Percentiles rank a stretch among this genome's conserved stretches.
phyloP scores from a whole-genome alignment of 176 grass and related monocot species.

The Otatea glauca region DNA sequence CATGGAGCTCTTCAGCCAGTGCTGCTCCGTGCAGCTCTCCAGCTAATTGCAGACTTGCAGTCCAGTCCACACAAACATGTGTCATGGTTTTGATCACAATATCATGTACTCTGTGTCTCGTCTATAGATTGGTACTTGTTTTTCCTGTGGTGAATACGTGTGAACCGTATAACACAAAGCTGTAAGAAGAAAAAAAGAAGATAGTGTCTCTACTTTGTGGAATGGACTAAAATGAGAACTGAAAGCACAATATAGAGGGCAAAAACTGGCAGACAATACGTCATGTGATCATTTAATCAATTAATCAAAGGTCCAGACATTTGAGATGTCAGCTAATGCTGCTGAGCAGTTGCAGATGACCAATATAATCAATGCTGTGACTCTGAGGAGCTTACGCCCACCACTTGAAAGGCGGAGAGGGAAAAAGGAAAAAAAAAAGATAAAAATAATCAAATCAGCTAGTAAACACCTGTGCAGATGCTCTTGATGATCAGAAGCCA shows the following conservation, averaged over 20 bases:
- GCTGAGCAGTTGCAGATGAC: conserved; percentile 21
- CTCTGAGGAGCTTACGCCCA: background rate
- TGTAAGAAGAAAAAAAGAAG: background rate
- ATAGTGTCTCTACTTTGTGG: background rate
- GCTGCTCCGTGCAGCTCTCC: conserved; percentile 56
- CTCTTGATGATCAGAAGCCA: background rate
- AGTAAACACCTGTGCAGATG: conserved; percentile 13
- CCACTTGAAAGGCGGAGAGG: background rate
- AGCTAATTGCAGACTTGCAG: conserved; percentile 36
- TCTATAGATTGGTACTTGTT: background rate
- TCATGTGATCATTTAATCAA: conserved; percentile 4
- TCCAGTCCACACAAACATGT: conserved; percentile 18
- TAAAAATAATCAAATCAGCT: conserved; percentile 10
- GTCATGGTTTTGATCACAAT: conserved; percentile 31
- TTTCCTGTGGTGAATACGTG: conserved; percentile 19
- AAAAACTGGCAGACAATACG: conserved; percentile 19
- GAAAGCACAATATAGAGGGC: background rate
- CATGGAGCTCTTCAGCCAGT: conserved; percentile 68
- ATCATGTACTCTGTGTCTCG: too few species aligned
- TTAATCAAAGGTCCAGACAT: background rate
- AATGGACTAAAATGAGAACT: conserved; percentile 32
- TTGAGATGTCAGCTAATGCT: conserved; percentile 20
- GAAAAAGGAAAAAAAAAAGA: background rate
- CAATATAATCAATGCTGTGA: background rate
- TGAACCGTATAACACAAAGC: conserved; percentile 24